Percentiles rank a stretch among this genome's conserved stretches.
Evolutionary conservation across 352 stramenopile species (phyloP).

Genomic region (Pythium vanterpoolii): DNA sequence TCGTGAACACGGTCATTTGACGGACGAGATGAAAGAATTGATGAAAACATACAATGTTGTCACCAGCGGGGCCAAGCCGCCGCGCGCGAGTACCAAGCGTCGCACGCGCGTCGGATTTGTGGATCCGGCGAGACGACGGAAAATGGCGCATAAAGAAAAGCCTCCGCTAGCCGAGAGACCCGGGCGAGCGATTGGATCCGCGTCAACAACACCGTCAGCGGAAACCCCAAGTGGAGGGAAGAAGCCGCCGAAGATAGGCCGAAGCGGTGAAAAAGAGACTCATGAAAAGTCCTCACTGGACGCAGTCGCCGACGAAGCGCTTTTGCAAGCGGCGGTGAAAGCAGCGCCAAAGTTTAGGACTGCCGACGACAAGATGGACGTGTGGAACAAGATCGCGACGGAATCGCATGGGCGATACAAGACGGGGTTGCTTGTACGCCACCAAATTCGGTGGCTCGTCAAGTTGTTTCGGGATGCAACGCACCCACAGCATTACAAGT

Average conservation of each 20-base stretch:
- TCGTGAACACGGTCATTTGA: not conserved
- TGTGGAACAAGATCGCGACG: constrained; percentile 2
- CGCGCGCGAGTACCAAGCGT: not conserved
- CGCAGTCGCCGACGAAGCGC: not conserved
- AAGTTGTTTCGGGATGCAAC: not conserved
- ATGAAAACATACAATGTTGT: not conserved
- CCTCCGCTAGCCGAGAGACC: not conserved
- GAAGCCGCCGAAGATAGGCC: no score
- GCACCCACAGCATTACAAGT: not conserved
- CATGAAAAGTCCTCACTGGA: not conserved
- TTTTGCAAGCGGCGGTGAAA: not conserved
- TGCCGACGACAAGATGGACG: not conserved
- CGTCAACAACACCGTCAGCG: not conserved
- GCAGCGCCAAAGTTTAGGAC: not conserved
- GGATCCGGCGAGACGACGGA: constrained; percentile 1
- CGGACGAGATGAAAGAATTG: constrained; percentile 7
- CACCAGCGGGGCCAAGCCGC: not conserved
- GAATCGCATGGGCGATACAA: not conserved
- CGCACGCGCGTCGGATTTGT: not conserved
- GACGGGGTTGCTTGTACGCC: not conserved
- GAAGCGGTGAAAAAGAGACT: no score
- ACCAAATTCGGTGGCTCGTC: not conserved
- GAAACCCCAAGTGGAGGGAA: not conserved
- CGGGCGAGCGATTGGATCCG: not conserved
- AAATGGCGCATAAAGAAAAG: not conserved